Evolutionary conservation across 192 early-diverging fungal genomes (phyloP), one percentile per base, ranked within the genome.

Genomic region (Geranomyces variabilis): DNA sequence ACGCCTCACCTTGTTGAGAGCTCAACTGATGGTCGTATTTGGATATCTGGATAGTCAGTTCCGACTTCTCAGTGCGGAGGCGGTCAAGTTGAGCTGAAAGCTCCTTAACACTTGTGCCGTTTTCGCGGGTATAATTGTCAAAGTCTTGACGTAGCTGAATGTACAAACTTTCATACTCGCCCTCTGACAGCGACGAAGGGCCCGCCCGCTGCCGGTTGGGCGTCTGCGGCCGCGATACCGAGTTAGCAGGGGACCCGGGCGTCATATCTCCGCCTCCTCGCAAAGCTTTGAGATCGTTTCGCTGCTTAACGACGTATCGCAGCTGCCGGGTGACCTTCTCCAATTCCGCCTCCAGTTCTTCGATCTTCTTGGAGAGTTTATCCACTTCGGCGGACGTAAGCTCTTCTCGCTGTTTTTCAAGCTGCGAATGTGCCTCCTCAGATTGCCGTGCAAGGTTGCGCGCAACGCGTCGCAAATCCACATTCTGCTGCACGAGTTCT

Each of bases 401-500:
- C 31, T 85, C 81, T 15, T 75, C 69, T 13, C 78, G 77, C 14
- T 83, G 74, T 22, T 70, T 49, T 29, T 80, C 78, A 56, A 91
- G 83, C 70, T 90, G 80, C 55, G 87, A 83, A 3, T 85, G 82
- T 72, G 88, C 79, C 30, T 70, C 79, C 69, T 88, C 83, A 3
- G 83, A 75, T 51, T 86, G 83, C 41, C 72, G 75, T 4, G 83
- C 84, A 46, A 88, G 69, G 45, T 87, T 76, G 10, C 89, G 86
- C 22, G 86, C 84, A 1, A 80, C 81, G 36, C 83, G 84, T 45
- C 86, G 77, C 61, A 91, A 81, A 8, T 83, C 76, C 55, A 83
- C 84, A 79, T 89, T 88, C 70, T 91, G 88, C 22, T 83, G 77
- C 29, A 86, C 82, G 24, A 91, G 71, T 31, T 85, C 67, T 53